Conservation (phyloP, 2,329 filamentous ascomycete species). For the Pseudogymnoascus pannorum region DNA sequence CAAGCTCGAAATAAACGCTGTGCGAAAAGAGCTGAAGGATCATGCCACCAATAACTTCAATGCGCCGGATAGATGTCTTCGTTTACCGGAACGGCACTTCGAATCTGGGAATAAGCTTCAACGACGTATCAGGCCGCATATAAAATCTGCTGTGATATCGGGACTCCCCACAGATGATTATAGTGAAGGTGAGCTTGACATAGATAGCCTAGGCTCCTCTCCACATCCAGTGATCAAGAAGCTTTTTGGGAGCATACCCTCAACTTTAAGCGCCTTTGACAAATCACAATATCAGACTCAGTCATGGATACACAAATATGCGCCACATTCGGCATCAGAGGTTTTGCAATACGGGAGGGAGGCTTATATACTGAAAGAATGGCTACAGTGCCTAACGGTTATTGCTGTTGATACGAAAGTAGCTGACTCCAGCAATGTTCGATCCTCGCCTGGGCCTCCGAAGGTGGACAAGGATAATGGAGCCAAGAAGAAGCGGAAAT, state of each 20-base stretch:
- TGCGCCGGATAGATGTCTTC: constrained; percentile 41
- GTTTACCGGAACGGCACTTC: constrained; percentile 48
- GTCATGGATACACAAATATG: constrained; percentile 80
- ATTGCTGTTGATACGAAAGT: constrained; percentile 63
- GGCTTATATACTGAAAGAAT: constrained; percentile 64
- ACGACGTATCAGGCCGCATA: constrained; percentile 38
- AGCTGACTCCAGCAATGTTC: constrained; percentile 19
- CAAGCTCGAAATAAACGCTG: constrained; percentile 8
- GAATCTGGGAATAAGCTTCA: constrained; percentile 51
- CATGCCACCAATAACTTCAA: constrained; percentile 29
- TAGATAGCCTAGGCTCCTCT: constrained; percentile 16
- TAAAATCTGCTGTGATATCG: constrained; percentile 27
- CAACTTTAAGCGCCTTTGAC: constrained; percentile 71
- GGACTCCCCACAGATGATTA: constrained; percentile 17
- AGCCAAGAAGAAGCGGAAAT: constrained; percentile 57
- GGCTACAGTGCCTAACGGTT: constrained; percentile 71
- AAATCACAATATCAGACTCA: constrained; percentile 63
- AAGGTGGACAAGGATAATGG: constrained; percentile 29
- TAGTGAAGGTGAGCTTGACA: constrained; percentile 33
- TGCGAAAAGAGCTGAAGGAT: constrained; percentile 13
- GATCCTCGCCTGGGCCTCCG: constrained; percentile 14
- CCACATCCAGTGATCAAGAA: constrained; percentile 51
- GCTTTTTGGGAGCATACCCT: constrained; percentile 53
- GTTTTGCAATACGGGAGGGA: constrained; percentile 72
- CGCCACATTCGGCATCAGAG: constrained; percentile 59